Evolutionary conservation across 768 basidiomycete species (phyloP).

Genomic region (Suillus weaverae): DNA sequence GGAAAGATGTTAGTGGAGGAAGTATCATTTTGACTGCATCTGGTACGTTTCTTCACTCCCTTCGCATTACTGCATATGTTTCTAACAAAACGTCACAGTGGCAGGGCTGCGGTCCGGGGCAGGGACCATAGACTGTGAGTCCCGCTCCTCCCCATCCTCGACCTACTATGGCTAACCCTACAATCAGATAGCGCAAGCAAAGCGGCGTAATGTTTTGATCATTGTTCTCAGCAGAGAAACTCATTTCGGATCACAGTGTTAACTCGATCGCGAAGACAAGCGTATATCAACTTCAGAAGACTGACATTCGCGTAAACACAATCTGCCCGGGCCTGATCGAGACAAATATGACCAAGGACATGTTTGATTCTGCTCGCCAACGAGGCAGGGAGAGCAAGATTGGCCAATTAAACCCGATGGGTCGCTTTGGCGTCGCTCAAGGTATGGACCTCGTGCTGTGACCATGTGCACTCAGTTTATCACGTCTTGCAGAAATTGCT

Average conservation of each 20-base stretch:
- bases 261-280: slow-evolving; percentile 86
- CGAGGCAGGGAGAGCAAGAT: slow-evolving; percentile 75
- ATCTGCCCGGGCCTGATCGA: slow-evolving; percentile 93
- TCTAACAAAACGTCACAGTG: slow-evolving; percentile 42
- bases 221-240: slow-evolving; percentile 3
- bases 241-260: slow-evolving; percentile 51
- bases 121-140: slow-evolving; percentile 78
- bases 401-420: slow-evolving; percentile 78
- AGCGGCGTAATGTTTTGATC: slow-evolving; percentile 61
- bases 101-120: slow-evolving; percentile 84
- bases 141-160: not conserved
- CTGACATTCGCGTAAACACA: slow-evolving; percentile 84
- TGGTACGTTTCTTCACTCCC: slow-evolving; percentile 40
- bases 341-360: slow-evolving; percentile 83
- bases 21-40: slow-evolving; percentile 90
- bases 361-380: slow-evolving; percentile 76
- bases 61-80: not conserved
- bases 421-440: slow-evolving; percentile 79
- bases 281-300: slow-evolving; percentile 75
- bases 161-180: slow-evolving; percentile 17
- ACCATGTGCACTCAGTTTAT: slow-evolving; percentile 19
- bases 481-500: slow-evolving; percentile 67
- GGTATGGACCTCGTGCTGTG: slow-evolving; percentile 42
- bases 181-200: slow-evolving; percentile 84
- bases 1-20: slow-evolving; percentile 70